Base-by-base conservation (phyloP, 352 stramenopile genomes). In the Pilasporangium apinafurcum region DNA sequence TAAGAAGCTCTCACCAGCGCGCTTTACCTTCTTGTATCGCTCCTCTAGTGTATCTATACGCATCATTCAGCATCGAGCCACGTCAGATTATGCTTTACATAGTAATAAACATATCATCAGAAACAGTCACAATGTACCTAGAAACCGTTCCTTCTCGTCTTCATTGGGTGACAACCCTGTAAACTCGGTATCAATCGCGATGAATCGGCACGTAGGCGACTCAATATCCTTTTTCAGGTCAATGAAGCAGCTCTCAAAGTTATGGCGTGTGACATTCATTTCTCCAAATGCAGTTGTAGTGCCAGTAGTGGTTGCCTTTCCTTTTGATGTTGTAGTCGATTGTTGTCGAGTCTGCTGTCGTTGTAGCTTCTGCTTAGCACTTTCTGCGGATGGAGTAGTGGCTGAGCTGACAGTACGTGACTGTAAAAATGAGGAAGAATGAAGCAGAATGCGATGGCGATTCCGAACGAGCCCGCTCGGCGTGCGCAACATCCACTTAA, bases 161-260 rank as follows among this genome's bases (percentile, higher is more conserved):
- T 86, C 74, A 50, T 77, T 85, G 7, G 68, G 67, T 14, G 71
- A 86, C 1, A 93, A 53, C 12, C 81, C 81, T 17, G 81, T 87
- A 45, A 93, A 86, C 59, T 93, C 81, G 26, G 78, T 89, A 54
- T 93, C 81, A 43, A 93, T 85, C 17, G 81, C 81, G 16, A 87
- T 53, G 51, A 90, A 91, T 38, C 73, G 63, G 53, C 81, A 93
- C 9, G 66, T 68, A 5, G 61, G 65, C 3, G 68, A 51, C 43
- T 66, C 48, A 18, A 91, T 63, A 46, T 86, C 73, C 26, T 68
- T 68, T 48, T 82, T 62, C 24, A 89, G 41, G 26, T 86, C 68
- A 21, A 41, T 55, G 7, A 89, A 65, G 43, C 62, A 62, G n/a
- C 60, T 51, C 33, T 68, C 53, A 46, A 92, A 92, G 53, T 90